Percentiles rank a stretch among this genome's conserved stretches.
These are phyloP conservation scores for Coniochaeta ligniaria DNA, from an alignment of 2,329 filamentous ascomycete species.

Conservation along the genomic window DNA sequence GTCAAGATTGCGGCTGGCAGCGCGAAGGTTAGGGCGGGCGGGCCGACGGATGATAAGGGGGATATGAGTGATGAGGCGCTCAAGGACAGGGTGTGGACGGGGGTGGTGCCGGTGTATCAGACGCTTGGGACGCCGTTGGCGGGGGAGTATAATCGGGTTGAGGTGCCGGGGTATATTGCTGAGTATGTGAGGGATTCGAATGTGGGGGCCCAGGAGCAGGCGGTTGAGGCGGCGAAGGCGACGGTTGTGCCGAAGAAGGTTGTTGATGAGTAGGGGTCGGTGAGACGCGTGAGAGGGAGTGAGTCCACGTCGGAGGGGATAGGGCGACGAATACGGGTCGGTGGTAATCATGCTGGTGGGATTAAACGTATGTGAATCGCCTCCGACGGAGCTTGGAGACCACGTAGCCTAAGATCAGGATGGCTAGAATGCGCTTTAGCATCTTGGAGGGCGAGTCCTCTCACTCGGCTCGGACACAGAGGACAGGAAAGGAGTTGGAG, in stretches of 20 bases:
- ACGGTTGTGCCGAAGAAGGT: conserved; percentile 7
- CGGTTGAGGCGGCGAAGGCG: conserved; percentile 14
- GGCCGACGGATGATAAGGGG: conserved; percentile 46
- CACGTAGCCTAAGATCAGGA: background rate
- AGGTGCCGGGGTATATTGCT: conserved; percentile 54
- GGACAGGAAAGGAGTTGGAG: background rate
- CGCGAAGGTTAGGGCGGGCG: conserved; percentile 65
- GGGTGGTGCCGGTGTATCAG: conserved; percentile 56
- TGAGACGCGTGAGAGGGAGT: background rate
- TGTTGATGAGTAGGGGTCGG: background rate
- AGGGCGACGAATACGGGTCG: too few species aligned
- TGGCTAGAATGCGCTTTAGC: background rate
- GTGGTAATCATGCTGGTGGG: too few species aligned
- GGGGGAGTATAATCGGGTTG: conserved; percentile 49
- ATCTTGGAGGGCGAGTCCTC: background rate
- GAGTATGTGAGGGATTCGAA: conserved; percentile 33
- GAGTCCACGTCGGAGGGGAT: too few species aligned
- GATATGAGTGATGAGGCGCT: conserved; percentile 38
- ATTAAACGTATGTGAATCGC: background rate
- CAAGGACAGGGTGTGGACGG: conserved; percentile 42
- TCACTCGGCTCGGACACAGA: background rate
- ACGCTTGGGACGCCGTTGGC: conserved; percentile 57
- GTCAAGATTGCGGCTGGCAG: conserved; percentile 64
- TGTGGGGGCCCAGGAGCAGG: conserved; percentile 10
- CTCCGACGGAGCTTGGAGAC: background rate